Conservation (phyloP, 176 grass and related monocot genomes). For the Typha latifolia region DNA sequence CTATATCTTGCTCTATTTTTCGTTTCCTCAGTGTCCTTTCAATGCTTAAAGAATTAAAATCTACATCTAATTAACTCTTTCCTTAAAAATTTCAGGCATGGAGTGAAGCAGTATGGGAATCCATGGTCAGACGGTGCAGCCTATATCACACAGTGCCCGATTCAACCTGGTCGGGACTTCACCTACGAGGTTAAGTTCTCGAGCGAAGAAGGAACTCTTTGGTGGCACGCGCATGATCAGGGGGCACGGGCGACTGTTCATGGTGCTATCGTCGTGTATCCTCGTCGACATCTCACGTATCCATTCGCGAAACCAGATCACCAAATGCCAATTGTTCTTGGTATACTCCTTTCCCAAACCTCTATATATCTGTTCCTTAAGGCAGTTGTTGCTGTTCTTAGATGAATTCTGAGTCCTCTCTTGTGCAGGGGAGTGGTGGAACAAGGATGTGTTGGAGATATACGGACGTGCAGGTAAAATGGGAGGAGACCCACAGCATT, state of each 20-base stretch:
- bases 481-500: constrained; percentile 5
- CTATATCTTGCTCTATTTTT: too few relatives aligned
- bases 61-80: background rate
- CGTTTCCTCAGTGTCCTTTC: background rate
- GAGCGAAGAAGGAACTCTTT: constrained; percentile 25
- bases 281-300: background rate
- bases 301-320: constrained; percentile 6
- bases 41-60: background rate
- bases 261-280: constrained; percentile 25
- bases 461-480: constrained; percentile 5
- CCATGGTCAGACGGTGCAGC: constrained; percentile 32
- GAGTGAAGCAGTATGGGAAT: constrained; percentile 8
- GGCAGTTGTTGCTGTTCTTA: background rate
- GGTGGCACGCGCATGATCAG: constrained; percentile 39
- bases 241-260: constrained; percentile 18
- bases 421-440: constrained; percentile 33
- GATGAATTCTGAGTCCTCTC: background rate
- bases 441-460: constrained; percentile 19
- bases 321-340: constrained; percentile 30
- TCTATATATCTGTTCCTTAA: background rate
- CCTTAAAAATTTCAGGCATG: constrained; percentile 12
- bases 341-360: background rate
- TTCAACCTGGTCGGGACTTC: constrained; percentile 1
- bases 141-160: constrained; percentile 30
- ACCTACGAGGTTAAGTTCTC: constrained; percentile 28